phyloP scores from a whole-genome alignment of 371 early-diverging fungal species.

The Smittium mucronatum region DNA sequence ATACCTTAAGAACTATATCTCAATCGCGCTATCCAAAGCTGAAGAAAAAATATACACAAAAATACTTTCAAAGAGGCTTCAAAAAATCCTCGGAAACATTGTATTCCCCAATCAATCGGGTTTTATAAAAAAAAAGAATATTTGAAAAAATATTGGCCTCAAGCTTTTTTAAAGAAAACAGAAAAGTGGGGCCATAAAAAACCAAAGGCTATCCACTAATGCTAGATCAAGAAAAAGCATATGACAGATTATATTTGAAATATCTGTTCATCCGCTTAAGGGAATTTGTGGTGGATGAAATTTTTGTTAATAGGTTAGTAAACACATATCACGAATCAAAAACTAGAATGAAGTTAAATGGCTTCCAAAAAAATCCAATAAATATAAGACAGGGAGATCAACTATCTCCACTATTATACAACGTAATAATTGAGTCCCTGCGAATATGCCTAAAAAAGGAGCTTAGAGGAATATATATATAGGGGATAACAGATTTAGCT shows the following conservation, averaged over 20 bases:
- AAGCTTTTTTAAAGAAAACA: neutral
- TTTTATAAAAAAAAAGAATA: neutral
- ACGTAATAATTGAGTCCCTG: neutral
- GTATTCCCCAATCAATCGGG: neutral
- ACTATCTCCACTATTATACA: neutral
- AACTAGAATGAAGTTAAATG: neutral
- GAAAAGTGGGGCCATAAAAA: neutral
- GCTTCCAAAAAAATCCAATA: neutral
- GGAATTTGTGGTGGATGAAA: neutral
- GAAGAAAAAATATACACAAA: neutral
- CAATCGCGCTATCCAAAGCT: neutral
- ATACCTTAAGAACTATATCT: neutral
- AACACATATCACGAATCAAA: neutral
- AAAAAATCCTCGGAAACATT: neutral
- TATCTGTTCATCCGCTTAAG: neutral
- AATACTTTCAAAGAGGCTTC: neutral
- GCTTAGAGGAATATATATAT: neutral
- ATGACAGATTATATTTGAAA: neutral
- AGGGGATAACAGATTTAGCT: neutral
- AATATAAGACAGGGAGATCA: neutral
- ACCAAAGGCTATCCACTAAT: neutral
- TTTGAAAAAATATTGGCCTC: neutral
- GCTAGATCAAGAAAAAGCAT: neutral
- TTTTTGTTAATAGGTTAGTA: neutral
- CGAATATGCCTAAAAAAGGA: neutral